A percentile compares a stretch with the other conserved stretches of the same genome.
Conservation (phyloP, 2,329 filamentous ascomycete genomes). For the Incumbomyces delicatus region DNA sequence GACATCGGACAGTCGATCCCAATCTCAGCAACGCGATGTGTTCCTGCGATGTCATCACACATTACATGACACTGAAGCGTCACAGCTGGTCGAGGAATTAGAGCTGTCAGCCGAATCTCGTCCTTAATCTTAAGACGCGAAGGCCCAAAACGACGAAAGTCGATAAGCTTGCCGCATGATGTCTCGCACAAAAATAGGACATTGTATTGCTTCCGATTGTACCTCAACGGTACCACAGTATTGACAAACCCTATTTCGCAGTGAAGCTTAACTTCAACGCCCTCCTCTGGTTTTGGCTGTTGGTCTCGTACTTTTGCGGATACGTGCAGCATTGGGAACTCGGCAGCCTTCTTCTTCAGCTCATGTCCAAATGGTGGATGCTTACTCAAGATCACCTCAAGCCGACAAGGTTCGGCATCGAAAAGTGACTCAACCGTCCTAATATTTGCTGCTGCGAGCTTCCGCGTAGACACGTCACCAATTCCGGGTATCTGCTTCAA, state of each 20-base stretch:
- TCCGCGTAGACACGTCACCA: conserved; percentile 64
- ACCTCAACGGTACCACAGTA: conserved; percentile 48
- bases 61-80: conserved; percentile 60
- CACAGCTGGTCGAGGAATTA: conserved; percentile 46
- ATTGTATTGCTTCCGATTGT: conserved; percentile 55
- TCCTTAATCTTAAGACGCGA: conserved; percentile 54
- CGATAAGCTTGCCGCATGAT: conserved; percentile 56
- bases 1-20: conserved; percentile 39
- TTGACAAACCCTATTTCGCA: conserved; percentile 65
- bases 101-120: conserved; percentile 50
- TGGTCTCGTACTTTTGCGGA: conserved; percentile 42
- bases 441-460: conserved; percentile 62
- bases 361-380: conserved; percentile 76
- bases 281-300: conserved; percentile 29
- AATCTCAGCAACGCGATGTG: conserved; percentile 43
- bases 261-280: conserved; percentile 52
- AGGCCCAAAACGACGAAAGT: conserved; percentile 57
- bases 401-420: conserved; percentile 54
- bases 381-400: conserved; percentile 66
- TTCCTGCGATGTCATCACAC: conserved; percentile 73
- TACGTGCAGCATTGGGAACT: conserved; percentile 61
- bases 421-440: conserved; percentile 62
- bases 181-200: conserved; percentile 67
- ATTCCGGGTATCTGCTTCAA: conserved; percentile 74
- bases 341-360: conserved; percentile 52